Percentiles rank a stretch among this genome's conserved stretches.
Evolutionary conservation across 192 early-diverging fungal genomes (phyloP).

Genomic region (Rhizophagus clarus): DNA sequence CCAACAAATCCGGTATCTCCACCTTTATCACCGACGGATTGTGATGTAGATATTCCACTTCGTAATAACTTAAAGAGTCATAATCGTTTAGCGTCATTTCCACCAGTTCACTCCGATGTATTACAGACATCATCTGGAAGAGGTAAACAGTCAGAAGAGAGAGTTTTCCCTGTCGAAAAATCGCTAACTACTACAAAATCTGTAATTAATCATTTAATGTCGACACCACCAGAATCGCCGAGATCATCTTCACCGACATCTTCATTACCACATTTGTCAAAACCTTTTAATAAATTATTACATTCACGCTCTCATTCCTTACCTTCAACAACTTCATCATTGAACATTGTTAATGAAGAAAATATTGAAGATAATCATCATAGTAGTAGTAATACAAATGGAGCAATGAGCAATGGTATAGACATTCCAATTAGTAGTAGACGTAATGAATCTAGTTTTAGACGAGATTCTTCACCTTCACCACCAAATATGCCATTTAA

Average conservation of each 20-base stretch:
- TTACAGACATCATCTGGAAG: background rate
- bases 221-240: conserved; percentile 22
- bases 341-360: background rate
- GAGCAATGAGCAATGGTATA: background rate
- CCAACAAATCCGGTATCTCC: conserved; percentile 7
- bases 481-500: conserved; percentile 7
- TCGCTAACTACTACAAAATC: background rate
- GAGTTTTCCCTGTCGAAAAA: background rate
- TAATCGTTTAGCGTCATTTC: background rate
- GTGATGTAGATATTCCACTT: background rate
- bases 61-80: too few relatives aligned
- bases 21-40: conserved; percentile 8
- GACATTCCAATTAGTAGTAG: background rate
- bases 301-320: background rate
- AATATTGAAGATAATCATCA: background rate
- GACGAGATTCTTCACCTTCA: background rate
- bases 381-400: background rate
- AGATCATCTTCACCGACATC: background rate
- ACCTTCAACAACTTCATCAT: background rate
- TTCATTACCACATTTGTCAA: background rate
- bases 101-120: background rate
- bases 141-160: conserved; percentile 2
- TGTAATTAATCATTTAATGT: background rate
- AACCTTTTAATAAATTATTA: background rate
- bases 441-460: background rate